Evolutionary conservation across 768 basidiomycete genomes (phyloP).

Genomic region (Tylopilus rubrobrunneus): DNA sequence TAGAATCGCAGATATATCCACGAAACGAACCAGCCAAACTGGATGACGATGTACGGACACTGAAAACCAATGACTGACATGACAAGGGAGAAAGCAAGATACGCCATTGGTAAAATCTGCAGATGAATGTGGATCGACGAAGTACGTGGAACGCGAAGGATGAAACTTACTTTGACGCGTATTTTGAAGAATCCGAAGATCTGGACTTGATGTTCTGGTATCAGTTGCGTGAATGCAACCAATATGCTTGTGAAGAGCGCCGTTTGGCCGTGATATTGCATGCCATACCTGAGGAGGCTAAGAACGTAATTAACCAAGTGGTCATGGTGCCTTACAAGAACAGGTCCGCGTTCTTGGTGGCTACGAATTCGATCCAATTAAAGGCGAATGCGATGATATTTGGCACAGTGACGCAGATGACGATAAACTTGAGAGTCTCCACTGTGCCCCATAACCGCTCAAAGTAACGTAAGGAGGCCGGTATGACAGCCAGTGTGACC

Average conservation of each 20-base stretch:
- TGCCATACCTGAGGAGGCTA: conserved; percentile 61
- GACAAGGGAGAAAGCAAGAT: conserved; percentile 85
- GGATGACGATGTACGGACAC: conserved; percentile 88
- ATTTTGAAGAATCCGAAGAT: conserved; percentile 78
- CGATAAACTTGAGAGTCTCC: conserved; percentile 83
- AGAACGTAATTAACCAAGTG: conserved; percentile 6
- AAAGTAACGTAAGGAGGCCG: conserved; percentile 82
- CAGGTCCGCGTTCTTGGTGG: conserved; percentile 63
- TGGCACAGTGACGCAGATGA: conserved; percentile 69
- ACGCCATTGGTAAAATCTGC: conserved; percentile 93
- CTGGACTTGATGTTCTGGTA: conserved; percentile 98
- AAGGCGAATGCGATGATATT: conserved; percentile 88
- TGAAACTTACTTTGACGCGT: conserved; percentile 75
- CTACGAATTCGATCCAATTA: conserved; percentile 82
- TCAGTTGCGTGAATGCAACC: conserved; percentile 96
- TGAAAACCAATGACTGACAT: conserved; percentile 81
- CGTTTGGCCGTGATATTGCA: conserved; percentile 90
- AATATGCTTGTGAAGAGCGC: conserved; percentile 84
- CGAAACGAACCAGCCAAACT: conserved; percentile 97
- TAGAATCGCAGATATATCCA: conserved; percentile 98
- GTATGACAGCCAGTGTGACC: conserved; percentile 70
- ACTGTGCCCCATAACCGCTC: conserved; percentile 92
- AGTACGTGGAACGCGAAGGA: not conserved
- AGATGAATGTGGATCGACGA: conserved; percentile 3
- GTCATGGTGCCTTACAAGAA: conserved; percentile 61